Evolutionary conservation across 2,329 filamentous ascomycete genomes (phyloP).

Genomic region (Orbilia brochopaga): DNA sequence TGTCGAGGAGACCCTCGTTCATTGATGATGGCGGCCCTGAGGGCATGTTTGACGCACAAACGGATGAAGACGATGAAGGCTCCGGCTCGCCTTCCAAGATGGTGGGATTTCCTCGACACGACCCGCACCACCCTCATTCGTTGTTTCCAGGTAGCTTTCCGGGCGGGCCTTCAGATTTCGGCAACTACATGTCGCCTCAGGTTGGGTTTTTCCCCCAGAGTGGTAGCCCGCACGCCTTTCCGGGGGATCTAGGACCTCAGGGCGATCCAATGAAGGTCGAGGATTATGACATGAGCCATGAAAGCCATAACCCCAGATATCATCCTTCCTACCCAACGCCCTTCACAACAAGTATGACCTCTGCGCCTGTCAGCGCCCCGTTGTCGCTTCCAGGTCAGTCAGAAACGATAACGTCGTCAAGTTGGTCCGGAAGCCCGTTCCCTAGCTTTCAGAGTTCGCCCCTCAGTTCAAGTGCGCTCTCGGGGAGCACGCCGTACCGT

Average conservation of each 20-base stretch:
- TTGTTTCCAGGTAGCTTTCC: conserved; percentile 47
- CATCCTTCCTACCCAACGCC: conserved; percentile 30
- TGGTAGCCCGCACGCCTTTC: conserved; percentile 39
- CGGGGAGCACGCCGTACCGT: conserved; percentile 44
- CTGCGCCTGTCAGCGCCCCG: conserved; percentile 38
- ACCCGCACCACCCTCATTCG: conserved; percentile 40
- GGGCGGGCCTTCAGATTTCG: conserved; percentile 43
- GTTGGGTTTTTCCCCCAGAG: conserved; percentile 45
- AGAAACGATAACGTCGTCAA: conserved; percentile 43
- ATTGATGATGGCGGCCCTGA: conserved; percentile 44
- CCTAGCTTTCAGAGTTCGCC: conserved; percentile 40
- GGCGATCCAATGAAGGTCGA: conserved; percentile 36
- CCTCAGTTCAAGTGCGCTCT: conserved; percentile 36
- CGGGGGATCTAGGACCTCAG: conserved; percentile 31
- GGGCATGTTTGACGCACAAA: conserved; percentile 40
- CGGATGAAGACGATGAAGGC: conserved; percentile 42
- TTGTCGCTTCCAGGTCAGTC: conserved; percentile 37
- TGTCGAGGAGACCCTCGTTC: conserved; percentile 44
- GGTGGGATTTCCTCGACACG: conserved; percentile 37
- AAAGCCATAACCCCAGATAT: conserved; percentile 33
- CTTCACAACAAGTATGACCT: conserved; percentile 42
- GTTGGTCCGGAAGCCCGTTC: conserved; percentile 46
- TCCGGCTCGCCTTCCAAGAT: conserved; percentile 35
- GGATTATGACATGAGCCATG: conserved; percentile 41
- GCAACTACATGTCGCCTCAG: conserved; percentile 36